Conservation (phyloP, 352 stramenopile genomes). For the Phytopythium chamaehyphon region DNA sequence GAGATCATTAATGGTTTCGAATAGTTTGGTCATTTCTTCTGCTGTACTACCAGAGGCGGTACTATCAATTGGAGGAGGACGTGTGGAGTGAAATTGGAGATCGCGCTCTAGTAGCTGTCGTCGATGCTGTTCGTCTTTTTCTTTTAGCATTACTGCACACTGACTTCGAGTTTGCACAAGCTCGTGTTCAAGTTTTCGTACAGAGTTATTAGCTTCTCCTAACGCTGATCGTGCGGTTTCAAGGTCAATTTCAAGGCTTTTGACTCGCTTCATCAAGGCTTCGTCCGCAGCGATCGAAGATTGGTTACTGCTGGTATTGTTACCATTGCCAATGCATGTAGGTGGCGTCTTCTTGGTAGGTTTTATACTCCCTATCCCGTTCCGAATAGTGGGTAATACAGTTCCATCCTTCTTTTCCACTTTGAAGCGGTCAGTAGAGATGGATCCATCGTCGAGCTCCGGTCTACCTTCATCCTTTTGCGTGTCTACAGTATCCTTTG, state of each 20-base stretch:
- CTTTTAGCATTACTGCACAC: constrained; percentile 31
- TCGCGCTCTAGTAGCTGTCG: constrained; percentile 54
- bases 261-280: not conserved
- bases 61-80: not conserved
- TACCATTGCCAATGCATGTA: not conserved
- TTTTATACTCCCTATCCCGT: not conserved
- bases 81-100: constrained; percentile 25
- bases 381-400: constrained; percentile 1
- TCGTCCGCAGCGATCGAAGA: constrained; percentile 1
- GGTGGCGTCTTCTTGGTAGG: not conserved
- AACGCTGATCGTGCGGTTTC: constrained; percentile 21
- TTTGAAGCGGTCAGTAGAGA: too few species aligned
- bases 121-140: constrained; percentile 55
- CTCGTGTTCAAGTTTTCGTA: constrained; percentile 40
- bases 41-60: constrained; percentile 7
- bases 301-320: constrained; percentile 1
- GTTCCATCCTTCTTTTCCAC: not conserved
- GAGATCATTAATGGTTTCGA: constrained; percentile 71
- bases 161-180: constrained; percentile 33
- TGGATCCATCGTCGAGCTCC: not conserved
- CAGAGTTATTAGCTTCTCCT: constrained; percentile 18
- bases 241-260: constrained; percentile 24
- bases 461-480: constrained; percentile 2
- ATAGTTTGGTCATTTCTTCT: constrained; percentile 44
- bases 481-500: too few species aligned